Evolutionary conservation across 257 asterid genomes (phyloP).

Genomic region (Cynanchum wilfordii): DNA sequence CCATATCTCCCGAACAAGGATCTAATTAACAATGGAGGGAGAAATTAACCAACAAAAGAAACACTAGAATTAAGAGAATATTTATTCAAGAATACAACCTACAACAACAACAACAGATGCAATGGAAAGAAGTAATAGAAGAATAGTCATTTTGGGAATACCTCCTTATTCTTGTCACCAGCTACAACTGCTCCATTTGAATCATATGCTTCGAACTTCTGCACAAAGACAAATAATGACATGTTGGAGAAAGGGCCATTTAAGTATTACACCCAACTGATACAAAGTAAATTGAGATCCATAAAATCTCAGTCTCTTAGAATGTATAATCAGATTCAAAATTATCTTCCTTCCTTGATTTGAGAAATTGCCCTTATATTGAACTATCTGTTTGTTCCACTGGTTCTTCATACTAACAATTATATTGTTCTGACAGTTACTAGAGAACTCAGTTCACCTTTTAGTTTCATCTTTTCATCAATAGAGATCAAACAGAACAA

Average conservation of each 20-base stretch:
- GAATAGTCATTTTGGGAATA: slow-evolving; percentile 21
- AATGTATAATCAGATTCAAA: neutral
- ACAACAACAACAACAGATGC: neutral
- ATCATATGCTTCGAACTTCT: slow-evolving; percentile 91
- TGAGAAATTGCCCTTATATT: neutral
- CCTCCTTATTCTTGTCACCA: slow-evolving; percentile 91
- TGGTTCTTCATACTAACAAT: neutral
- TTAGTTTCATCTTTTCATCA: neutral
- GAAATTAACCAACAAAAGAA: neutral
- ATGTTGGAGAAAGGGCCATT: neutral
- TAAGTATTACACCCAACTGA: neutral
- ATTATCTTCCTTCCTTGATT: neutral
- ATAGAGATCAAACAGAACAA: neutral
- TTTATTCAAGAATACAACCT: neutral
- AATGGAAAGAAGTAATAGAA: slow-evolving; percentile 1
- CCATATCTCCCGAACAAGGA: slow-evolving; percentile 93
- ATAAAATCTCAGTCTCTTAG: neutral
- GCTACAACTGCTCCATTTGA: slow-evolving; percentile 68
- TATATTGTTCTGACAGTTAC: neutral
- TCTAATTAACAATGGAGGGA: slow-evolving; percentile 32
- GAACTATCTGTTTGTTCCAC: neutral
- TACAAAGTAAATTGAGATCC: neutral
- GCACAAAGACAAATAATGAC: slow-evolving; percentile 18
- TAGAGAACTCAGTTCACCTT: neutral
- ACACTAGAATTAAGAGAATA: neutral